Percentiles rank a stretch among this genome's conserved stretches.
Conservation (phyloP, 2,329 filamentous ascomycete genomes). For the Karstenula rhodostoma region DNA sequence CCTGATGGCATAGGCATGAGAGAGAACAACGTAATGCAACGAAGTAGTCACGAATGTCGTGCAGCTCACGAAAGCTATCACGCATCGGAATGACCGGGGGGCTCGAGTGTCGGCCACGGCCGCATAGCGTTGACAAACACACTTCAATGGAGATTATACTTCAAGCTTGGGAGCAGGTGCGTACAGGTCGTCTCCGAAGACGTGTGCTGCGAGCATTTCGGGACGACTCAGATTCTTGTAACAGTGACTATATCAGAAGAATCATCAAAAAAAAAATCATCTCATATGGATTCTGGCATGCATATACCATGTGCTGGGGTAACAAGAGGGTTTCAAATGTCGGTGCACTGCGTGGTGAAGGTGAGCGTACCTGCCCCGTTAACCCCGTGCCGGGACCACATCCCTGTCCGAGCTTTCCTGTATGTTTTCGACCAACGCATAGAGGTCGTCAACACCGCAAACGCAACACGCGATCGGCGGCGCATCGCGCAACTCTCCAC, state of each 20-base stretch:
- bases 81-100: background rate
- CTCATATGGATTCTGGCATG: background rate
- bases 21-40: background rate
- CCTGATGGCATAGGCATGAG: background rate
- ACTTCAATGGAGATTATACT: too few relatives aligned
- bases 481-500: conserved; percentile 37
- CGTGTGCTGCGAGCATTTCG: too few relatives aligned
- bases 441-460: background rate
- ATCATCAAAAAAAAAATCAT: too few relatives aligned
- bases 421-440: conserved; percentile 9
- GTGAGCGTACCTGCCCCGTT: conserved; percentile 11
- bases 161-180: too few relatives aligned
- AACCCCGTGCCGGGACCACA: conserved; percentile 24
- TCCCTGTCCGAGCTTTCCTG: conserved; percentile 3
- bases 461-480: conserved; percentile 24
- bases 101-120: too few relatives aligned
- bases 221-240: too few relatives aligned
- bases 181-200: too few relatives aligned
- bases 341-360: background rate
- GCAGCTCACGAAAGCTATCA: too few relatives aligned
- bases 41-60: background rate
- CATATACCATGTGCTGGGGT: background rate
- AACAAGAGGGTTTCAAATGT: background rate
- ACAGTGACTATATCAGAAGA: too few relatives aligned
- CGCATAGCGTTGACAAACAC: too few relatives aligned